These are phyloP conservation scores for Candida maltosa DNA, from an alignment of 805 yeast species.

Conservation along the genomic window DNA sequence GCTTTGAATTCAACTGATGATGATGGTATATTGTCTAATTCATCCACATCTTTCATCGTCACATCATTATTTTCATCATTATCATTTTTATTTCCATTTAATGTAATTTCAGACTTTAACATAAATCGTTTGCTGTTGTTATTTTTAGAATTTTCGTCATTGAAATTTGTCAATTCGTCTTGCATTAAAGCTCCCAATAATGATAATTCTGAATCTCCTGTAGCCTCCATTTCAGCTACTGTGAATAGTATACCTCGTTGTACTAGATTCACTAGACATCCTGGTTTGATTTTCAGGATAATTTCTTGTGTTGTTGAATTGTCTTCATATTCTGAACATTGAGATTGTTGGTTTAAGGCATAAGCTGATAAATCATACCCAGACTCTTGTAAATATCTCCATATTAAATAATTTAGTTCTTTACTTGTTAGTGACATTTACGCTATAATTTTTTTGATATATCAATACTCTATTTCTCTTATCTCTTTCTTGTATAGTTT, in stretches of 20 bases:
- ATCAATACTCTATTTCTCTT: too few species aligned
- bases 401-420: constrained; percentile 84
- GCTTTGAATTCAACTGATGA: constrained; percentile 19
- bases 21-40: neutral
- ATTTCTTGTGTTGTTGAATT: constrained; percentile 38
- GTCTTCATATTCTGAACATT: constrained; percentile 53
- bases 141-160: constrained; percentile 5
- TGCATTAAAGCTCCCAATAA: constrained; percentile 53
- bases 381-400: constrained; percentile 88
- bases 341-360: constrained; percentile 75
- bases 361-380: constrained; percentile 75
- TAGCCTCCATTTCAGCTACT: constrained; percentile 58
- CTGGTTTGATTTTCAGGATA: constrained; percentile 57
- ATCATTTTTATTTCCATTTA: constrained; percentile 6
- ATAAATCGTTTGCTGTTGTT: constrained; percentile 7
- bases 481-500: too few species aligned
- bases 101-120: constrained; percentile 10
- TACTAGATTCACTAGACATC: constrained; percentile 74
- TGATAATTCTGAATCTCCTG: constrained; percentile 28
- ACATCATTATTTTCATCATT: constrained; percentile 7
- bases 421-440: constrained; percentile 78
- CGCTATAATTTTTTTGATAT: too few species aligned
- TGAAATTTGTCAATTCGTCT: constrained; percentile 28
- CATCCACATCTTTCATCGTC: constrained; percentile 3
- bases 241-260: constrained; percentile 82